A percentile compares a stretch with the other conserved stretches of the same genome.
Evolutionary conservation across 306 rosid species (phyloP).

Genomic region (Pterocarpus santalinus): DNA sequence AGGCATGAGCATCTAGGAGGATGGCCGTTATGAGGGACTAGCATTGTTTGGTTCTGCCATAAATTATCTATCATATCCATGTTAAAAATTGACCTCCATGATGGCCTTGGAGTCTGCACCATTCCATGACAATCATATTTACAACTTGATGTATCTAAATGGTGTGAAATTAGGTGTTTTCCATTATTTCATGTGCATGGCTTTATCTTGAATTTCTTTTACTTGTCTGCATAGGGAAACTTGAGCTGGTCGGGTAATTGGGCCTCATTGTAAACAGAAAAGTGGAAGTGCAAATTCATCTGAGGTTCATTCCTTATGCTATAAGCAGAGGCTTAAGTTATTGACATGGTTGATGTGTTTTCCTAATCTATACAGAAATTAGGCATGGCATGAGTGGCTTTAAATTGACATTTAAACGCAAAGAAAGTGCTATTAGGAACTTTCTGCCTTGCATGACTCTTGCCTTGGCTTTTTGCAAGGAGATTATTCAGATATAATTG

Average conservation of each 20-base stretch:
- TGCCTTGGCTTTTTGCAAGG: background rate
- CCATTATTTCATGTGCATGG: background rate
- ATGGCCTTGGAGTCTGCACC: no score
- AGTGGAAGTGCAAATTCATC: background rate
- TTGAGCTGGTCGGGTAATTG: background rate
- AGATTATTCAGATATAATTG: background rate
- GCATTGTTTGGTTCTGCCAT: no score
- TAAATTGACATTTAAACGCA: background rate
- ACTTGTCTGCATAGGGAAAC: background rate
- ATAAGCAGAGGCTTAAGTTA: background rate
- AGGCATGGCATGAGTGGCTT: background rate
- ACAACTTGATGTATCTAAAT: background rate
- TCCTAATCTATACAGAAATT: background rate
- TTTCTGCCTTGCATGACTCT: background rate
- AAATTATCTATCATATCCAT: no score
- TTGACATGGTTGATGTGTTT: background rate
- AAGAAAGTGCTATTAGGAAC: background rate
- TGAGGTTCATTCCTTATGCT: background rate
- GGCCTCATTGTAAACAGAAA: background rate
- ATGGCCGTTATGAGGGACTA: no score
- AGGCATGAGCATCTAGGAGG: no score
- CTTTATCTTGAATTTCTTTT: conserved; percentile 8
- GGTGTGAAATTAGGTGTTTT: background rate
- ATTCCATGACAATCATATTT: no score
- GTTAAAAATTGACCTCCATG: no score